Base-by-base conservation (phyloP, 345 rosid species). In the Firmiana major region DNA sequence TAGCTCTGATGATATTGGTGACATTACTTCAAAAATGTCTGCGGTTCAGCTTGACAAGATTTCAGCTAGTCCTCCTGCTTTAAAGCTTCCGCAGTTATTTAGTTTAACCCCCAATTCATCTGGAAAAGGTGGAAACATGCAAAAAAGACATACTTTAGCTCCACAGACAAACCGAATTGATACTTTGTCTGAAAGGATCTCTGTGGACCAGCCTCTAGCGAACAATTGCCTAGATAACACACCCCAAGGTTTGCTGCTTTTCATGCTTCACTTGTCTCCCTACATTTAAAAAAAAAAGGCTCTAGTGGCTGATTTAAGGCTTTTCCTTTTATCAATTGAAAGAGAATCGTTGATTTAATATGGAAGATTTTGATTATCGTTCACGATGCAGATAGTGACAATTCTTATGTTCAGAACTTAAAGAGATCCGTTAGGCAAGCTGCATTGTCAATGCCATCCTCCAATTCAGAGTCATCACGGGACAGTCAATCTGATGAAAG, bases 361-460 rank as follows among this genome's bases (percentile, higher is more conserved):
- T 26, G 48, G 38, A 45, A 72, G 68, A 71, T 68, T 62, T 48
- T 75, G 81, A 75, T 63, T 63, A 24, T 71, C 6, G 13, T 31
- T 64, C 46, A n/a, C 66, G 7, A 40, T 90, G 87, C 91, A 96
- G 99, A 90, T 81, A 75, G 85, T 60, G 93, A 87, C 76, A 81
- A 79, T 75, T 87, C 84, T 74, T 92, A 85, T 83, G 84, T 90
- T 74, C 92, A 89, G 80, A 88, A 87, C 85, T 85, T 96, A 78
- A 96, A 89, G 90, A 91, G 92, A 81, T 92, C 99, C 72, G 99
- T 96, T n/a, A 82, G 99, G 78, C 97, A 92, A 88, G 94, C 97
- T 46, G 99, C 98, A 45, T 59, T 96, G 58, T 83, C 90, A 24
- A 81, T 82, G 81, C 90, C 86, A 74, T 86, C 90, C 63, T 81